Conservation (phyloP, 768 basidiomycete species). For the Cubamyces sp. region DNA sequence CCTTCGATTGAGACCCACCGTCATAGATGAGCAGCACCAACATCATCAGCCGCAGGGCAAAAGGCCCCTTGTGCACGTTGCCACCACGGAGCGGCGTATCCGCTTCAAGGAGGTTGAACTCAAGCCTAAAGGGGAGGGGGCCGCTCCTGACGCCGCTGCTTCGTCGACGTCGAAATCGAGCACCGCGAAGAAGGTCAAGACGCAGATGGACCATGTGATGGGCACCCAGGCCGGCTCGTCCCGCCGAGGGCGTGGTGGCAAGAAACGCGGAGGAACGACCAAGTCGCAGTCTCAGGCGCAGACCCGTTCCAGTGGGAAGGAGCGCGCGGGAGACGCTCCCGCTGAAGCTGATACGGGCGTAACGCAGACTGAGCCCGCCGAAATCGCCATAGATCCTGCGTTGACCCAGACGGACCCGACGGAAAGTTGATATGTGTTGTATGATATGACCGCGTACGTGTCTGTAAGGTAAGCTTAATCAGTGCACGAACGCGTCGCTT, state of each 20-base stretch:
- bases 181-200: conserved; percentile 22
- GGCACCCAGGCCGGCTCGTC: conserved; percentile 15
- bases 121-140: conserved; percentile 14
- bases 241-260: conserved; percentile 22
- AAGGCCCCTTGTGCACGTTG: conserved; percentile 56
- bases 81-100: conserved; percentile 69
- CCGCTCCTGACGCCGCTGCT: neutral
- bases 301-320: conserved; percentile 1
- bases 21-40: conserved; percentile 39
- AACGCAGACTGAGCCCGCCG: neutral
- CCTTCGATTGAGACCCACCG: conserved; percentile 22
- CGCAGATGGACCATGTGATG: conserved; percentile 24
- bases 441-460: neutral
- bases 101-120: conserved; percentile 75
- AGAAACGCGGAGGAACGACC: conserved; percentile 18
- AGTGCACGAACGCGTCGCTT: neutral
- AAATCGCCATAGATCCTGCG: conserved; percentile 3
- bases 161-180: conserved; percentile 15
- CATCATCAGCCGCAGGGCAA: conserved; percentile 46
- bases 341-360: neutral
- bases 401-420: conserved; percentile 15
- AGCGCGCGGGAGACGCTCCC: neutral
- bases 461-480: neutral
- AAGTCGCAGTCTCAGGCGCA: conserved; percentile 1
- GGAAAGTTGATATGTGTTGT: neutral